phyloP scores from a whole-genome alignment of 495 filamentous ascomycete genomes.

The Podospora comata region DNA sequence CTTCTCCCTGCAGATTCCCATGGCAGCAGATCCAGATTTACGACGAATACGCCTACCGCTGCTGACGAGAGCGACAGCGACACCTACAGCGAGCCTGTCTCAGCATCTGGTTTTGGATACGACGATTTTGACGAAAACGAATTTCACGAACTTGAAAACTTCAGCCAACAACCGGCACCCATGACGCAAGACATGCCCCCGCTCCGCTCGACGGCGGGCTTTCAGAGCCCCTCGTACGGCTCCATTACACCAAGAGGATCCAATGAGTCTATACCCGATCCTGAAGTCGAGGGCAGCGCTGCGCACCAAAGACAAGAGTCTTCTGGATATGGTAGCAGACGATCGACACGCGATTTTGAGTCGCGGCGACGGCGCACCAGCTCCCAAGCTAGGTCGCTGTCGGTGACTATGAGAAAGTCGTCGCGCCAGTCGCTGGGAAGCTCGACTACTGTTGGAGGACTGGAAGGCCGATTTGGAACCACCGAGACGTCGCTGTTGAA shows the following conservation, averaged over 20 bases:
- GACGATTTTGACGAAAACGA: slow-evolving; percentile 1
- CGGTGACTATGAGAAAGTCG: slow-evolving; percentile 9
- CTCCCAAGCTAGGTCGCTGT: slow-evolving; percentile 19
- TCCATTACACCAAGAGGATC: slow-evolving; percentile 42
- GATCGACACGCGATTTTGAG: slow-evolving; percentile 2
- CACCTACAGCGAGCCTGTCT: slow-evolving; percentile 15
- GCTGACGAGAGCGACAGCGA: slow-evolving; percentile 19
- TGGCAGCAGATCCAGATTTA: slow-evolving; percentile 21
- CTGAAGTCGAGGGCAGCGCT: slow-evolving; percentile 26
- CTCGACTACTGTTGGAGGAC: slow-evolving; percentile 40
- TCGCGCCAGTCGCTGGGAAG: slow-evolving; percentile 40
- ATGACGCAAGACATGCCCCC: slow-evolving; percentile 58
- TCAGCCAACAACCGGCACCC: slow-evolving; percentile 16
- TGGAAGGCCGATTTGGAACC: slow-evolving; percentile 47
- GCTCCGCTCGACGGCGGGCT: slow-evolving; percentile 57
- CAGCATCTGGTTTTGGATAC: background rate
- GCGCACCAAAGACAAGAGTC: slow-evolving; percentile 17
- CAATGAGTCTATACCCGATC: slow-evolving; percentile 7
- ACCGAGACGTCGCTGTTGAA: slow-evolving; percentile 40
- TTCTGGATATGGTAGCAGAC: background rate
- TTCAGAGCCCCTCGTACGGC: slow-evolving; percentile 57
- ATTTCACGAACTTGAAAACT: background rate
- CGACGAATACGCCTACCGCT: slow-evolving; percentile 7
- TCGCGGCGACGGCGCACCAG: slow-evolving; percentile 18
- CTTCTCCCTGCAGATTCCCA: slow-evolving; percentile 14